These are phyloP conservation scores for Clonostachys sp. DNA, from an alignment of 2,329 filamentous ascomycete species.

Conservation along the genomic window DNA sequence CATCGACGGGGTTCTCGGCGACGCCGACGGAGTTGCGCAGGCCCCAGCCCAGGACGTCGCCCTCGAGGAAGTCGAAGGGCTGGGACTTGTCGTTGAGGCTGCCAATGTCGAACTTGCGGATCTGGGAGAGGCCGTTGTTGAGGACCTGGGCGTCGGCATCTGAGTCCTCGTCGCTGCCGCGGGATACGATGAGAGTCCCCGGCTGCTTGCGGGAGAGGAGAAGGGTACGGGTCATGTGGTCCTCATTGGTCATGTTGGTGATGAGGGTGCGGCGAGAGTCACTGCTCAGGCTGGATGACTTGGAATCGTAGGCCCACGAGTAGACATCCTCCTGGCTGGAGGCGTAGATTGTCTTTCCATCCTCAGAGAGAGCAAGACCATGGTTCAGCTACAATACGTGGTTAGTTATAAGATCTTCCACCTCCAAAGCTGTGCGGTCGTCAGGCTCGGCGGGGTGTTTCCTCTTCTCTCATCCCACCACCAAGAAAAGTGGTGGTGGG, in stretches of 20 bases:
- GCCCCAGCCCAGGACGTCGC: conserved; percentile 59
- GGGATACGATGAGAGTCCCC: conserved; percentile 58
- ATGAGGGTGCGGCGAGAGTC: conserved; percentile 46
- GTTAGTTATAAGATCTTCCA: not conserved
- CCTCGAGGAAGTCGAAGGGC: conserved; percentile 41
- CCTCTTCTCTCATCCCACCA: too few relatives aligned
- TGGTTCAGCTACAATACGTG: conserved; percentile 42
- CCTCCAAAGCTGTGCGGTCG: not conserved
- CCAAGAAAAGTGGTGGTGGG: too few relatives aligned
- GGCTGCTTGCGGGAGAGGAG: conserved; percentile 51
- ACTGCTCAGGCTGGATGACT: conserved; percentile 28
- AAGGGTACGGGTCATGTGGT: conserved; percentile 64
- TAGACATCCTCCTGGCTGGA: conserved; percentile 56
- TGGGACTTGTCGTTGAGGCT: conserved; percentile 14
- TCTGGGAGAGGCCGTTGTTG: conserved; percentile 57
- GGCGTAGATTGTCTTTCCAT: conserved; percentile 50
- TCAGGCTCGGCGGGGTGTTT: too few relatives aligned
- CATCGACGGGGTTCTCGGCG: conserved; percentile 52
- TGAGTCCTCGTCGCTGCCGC: conserved; percentile 60
- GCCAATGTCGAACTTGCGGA: conserved; percentile 52
- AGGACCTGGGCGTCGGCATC: conserved; percentile 48
- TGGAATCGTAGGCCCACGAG: conserved; percentile 61
- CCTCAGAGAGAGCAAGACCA: conserved; percentile 45
- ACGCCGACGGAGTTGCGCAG: conserved; percentile 69
- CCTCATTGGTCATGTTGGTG: conserved; percentile 55